Base-by-base conservation (phyloP, 2,329 filamentous ascomycete species). In the Phaeophleospora eucalypticola region DNA sequence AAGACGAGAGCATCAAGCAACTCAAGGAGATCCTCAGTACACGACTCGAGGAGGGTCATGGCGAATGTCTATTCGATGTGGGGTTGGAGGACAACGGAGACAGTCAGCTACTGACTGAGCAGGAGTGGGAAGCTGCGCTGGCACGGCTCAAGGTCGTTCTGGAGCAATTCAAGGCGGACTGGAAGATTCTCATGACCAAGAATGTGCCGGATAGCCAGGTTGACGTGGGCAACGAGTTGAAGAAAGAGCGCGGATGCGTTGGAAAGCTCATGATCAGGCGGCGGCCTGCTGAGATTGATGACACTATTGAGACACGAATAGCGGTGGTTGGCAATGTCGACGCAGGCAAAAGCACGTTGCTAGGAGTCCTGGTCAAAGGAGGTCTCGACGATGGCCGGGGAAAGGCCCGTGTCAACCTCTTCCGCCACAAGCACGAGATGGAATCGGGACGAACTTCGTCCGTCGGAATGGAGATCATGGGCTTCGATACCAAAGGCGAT, bases 391-490 rank as follows among this genome's bases (percentile, higher is more conserved):
- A 98, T 69, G 93, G 93, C 14, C 81, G 93, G 63, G 93, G 93
- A 10, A 91, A 87, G 67, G 91, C 93, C 37, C 85, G 93, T 52
- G 87, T 98, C 42, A 97, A 95, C 56, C 81, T 98, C 10, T 98
- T 98, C 71, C 82, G 93, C 14, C 93, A 98, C 69, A 97, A 98
- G 70, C 93, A 98, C 63, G 93, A 98, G 70, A 86, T 97, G 34
- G 93, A 98, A 69, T 93, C 87, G 38, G 93, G 93, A 1, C 80
- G 93, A 56, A 98, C 93, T 8, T 95, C 89, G 65, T 96, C 90
- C 0, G 93, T 98, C 0, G 91, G 93, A 35, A 94, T 97, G 90
- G 93, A 98, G 68, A 97, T 97, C 52, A 89, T 97, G 85, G 93
- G 93, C 2, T 98, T 96, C 59, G 89, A 97, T 67, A 89, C 86